phyloP scores from a whole-genome alignment of 2,329 filamentous ascomycete genomes.

The Knufia petricola region DNA sequence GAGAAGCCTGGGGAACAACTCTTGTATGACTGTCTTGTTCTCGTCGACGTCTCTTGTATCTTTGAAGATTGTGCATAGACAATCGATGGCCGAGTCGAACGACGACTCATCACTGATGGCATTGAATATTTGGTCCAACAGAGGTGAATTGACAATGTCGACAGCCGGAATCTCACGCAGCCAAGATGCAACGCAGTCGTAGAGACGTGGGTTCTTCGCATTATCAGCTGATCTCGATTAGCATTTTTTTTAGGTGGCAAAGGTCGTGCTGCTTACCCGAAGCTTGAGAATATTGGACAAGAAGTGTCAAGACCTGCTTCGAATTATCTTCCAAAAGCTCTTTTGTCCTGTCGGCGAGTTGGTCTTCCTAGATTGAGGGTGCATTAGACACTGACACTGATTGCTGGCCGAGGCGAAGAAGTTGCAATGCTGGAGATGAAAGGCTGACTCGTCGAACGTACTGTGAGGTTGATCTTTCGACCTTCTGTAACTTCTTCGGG shows the following conservation, averaged over 20 bases:
- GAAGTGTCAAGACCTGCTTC: slow-evolving; percentile 70
- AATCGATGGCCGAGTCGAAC: slow-evolving; percentile 82
- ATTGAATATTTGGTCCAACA: slow-evolving; percentile 71
- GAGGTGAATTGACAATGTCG: slow-evolving; percentile 73
- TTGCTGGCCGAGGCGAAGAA: slow-evolving; percentile 31
- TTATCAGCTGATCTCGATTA: slow-evolving; percentile 51
- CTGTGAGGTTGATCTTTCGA: slow-evolving; percentile 97
- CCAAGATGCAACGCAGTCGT: slow-evolving; percentile 96
- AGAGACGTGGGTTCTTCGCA: slow-evolving; percentile 75
- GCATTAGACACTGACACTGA: slow-evolving; percentile 44
- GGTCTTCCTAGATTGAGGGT: slow-evolving; percentile 70
- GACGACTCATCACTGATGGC: slow-evolving; percentile 67
- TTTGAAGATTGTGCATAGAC: slow-evolving; percentile 79
- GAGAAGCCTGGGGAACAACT: slow-evolving; percentile 72
- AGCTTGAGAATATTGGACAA: slow-evolving; percentile 85
- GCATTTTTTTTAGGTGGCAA: no score
- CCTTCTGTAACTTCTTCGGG: slow-evolving; percentile 98
- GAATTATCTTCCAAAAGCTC: slow-evolving; percentile 89
- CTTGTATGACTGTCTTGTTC: slow-evolving; percentile 68
- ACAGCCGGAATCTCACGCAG: slow-evolving; percentile 80
- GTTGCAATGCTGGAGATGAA: slow-evolving; percentile 36
- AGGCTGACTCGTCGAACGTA: slow-evolving; percentile 60
- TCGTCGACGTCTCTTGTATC: slow-evolving; percentile 94
- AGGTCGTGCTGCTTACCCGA: slow-evolving; percentile 73
- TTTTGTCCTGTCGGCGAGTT: slow-evolving; percentile 72